Conservation (phyloP, 2,329 filamentous ascomycete species). For the Diaporthe vexans region DNA sequence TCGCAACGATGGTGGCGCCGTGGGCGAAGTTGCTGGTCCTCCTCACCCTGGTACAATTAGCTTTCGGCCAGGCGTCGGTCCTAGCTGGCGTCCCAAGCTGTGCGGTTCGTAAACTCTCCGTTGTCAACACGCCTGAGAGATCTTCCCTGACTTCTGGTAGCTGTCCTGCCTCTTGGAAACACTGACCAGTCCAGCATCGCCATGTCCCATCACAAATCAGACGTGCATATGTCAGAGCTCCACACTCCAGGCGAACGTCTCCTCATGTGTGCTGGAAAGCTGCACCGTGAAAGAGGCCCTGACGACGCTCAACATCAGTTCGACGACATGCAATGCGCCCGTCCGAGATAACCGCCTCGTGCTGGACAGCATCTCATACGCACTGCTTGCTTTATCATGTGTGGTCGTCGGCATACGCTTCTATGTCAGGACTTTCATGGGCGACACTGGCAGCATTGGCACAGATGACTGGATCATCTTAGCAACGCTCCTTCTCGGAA, state of each 20-base stretch:
- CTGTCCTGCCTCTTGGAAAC: slow-evolving; percentile 10
- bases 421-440: slow-evolving; percentile 39
- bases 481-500: slow-evolving; percentile 37
- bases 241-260: not conserved
- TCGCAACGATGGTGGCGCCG: slow-evolving; percentile 5
- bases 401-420: slow-evolving; percentile 35
- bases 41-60: slow-evolving; percentile 20
- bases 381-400: slow-evolving; percentile 28
- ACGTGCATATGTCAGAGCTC: slow-evolving; percentile 36
- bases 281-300: slow-evolving; percentile 39
- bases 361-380: slow-evolving; percentile 11
- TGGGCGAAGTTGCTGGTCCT: slow-evolving; percentile 25
- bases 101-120: not conserved
- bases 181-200: slow-evolving; percentile 14
- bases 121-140: too few relatives aligned
- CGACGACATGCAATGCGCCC: slow-evolving; percentile 13
- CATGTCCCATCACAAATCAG: slow-evolving; percentile 35
- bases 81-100: slow-evolving; percentile 19
- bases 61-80: slow-evolving; percentile 16
- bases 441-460: slow-evolving; percentile 30
- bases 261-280: slow-evolving; percentile 6
- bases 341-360: not conserved
- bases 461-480: slow-evolving; percentile 44
- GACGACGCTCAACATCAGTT: not conserved
- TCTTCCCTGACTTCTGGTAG: not conserved